These are phyloP conservation scores for Flaveria robusta DNA, from an alignment of 129 eudicot genomes.

Conservation along the genomic window DNA sequence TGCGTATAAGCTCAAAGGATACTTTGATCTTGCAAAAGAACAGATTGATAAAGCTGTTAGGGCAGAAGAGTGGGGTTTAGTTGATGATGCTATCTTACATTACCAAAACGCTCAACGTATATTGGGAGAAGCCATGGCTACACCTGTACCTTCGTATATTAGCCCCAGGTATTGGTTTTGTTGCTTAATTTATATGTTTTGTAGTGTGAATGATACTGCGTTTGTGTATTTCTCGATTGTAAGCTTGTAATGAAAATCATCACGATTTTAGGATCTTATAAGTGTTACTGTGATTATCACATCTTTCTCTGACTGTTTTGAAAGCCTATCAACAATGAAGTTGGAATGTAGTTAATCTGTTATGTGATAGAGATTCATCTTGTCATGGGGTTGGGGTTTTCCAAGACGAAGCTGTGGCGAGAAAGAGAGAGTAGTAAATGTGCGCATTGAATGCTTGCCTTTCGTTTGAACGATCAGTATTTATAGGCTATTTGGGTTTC, in stretches of 20 bases:
- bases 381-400: no score
- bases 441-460: no score
- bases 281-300: not conserved
- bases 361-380: no score
- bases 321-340: not conserved
- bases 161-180: slow-evolving; percentile 52
- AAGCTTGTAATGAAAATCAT: not conserved
- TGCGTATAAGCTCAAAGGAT: slow-evolving; percentile 89
- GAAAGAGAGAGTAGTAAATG: no score
- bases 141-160: slow-evolving; percentile 87
- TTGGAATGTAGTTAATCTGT: not conserved
- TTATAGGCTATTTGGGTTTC: not conserved
- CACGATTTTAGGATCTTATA: not conserved
- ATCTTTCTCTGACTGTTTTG: not conserved
- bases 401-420: no score
- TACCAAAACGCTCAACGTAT: slow-evolving; percentile 73
- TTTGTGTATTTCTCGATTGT: not conserved
- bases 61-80: slow-evolving; percentile 95
- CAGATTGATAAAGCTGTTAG: slow-evolving; percentile 90
- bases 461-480: no score
- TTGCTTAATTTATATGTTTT: not conserved
- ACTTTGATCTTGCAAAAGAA: slow-evolving; percentile 77
- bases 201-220: not conserved
- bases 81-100: slow-evolving; percentile 68
- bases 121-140: slow-evolving; percentile 66